Evolutionary conservation across 345 rosid genomes (phyloP).

Genomic region (Linum tenue): DNA sequence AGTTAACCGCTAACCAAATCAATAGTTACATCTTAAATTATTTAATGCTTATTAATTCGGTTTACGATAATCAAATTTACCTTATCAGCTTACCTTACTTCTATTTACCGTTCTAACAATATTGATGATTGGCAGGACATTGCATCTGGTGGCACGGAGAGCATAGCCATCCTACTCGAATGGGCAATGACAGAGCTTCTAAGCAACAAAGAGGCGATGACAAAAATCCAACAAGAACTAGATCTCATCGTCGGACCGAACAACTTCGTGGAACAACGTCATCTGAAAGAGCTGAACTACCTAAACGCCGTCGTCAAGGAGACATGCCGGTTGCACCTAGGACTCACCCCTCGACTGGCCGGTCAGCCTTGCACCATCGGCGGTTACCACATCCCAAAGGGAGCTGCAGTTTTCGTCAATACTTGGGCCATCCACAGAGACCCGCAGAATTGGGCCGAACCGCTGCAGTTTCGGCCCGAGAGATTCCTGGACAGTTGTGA

Average conservation of each 20-base stretch:
- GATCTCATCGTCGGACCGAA: slow-evolving; percentile 14
- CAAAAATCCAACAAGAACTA: slow-evolving; percentile 17
- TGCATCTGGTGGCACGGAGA: slow-evolving; percentile 10
- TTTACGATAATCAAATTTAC: too few relatives aligned
- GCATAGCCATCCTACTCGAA: slow-evolving; percentile 15
- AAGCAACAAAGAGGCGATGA: slow-evolving; percentile 5
- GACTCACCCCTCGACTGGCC: slow-evolving; percentile 14
- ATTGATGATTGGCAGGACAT: slow-evolving; percentile 10
- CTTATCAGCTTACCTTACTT: too few relatives aligned
- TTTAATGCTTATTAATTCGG: too few relatives aligned
- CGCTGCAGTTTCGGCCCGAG: slow-evolving; percentile 24
- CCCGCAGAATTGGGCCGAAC: slow-evolving; percentile 27
- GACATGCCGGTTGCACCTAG: slow-evolving; percentile 26
- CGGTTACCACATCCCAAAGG: background rate
- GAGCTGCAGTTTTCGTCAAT: slow-evolving; percentile 20
- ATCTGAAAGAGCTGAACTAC: slow-evolving; percentile 13
- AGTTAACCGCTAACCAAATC: too few relatives aligned
- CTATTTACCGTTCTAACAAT: too few relatives aligned
- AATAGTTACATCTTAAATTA: too few relatives aligned
- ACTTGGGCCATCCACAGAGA: slow-evolving; percentile 30
- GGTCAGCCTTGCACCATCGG: slow-evolving; percentile 10
- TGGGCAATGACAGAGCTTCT: slow-evolving; percentile 22
- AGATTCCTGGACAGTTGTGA: slow-evolving; percentile 15
- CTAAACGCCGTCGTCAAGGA: too few relatives aligned
- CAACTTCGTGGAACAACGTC: slow-evolving; percentile 18